phyloP scores from a whole-genome alignment of 495 filamentous ascomycete species.

The Penicillium atrosanguineum region DNA sequence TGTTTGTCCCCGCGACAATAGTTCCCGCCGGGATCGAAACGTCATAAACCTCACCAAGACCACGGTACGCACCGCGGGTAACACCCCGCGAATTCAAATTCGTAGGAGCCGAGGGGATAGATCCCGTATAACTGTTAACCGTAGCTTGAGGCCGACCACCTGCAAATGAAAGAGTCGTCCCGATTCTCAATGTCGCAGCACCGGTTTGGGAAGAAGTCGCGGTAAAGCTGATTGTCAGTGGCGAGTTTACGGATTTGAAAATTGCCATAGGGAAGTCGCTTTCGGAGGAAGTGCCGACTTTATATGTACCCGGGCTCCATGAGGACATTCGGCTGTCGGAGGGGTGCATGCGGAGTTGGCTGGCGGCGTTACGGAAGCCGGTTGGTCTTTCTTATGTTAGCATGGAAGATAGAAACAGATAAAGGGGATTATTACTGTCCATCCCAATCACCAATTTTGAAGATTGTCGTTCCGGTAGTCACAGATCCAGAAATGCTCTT shows the following conservation, averaged over 20 bases:
- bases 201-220: constrained; percentile 48
- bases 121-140: constrained; percentile 50
- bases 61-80: constrained; percentile 62
- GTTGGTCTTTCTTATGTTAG: constrained; percentile 41
- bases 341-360: constrained; percentile 66
- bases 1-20: constrained; percentile 58
- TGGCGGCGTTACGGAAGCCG: constrained; percentile 63
- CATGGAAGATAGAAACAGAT: background rate
- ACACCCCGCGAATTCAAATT: constrained; percentile 65
- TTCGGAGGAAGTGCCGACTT: constrained; percentile 50
- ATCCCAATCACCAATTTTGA: constrained; percentile 63
- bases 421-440: constrained; percentile 34
- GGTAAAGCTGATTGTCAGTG: constrained; percentile 60
- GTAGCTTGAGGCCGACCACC: constrained; percentile 39
- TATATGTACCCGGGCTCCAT: constrained; percentile 60
- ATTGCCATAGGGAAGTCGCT: constrained; percentile 61
- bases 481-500: constrained; percentile 52
- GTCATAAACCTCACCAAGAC: constrained; percentile 59
- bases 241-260: constrained; percentile 63
- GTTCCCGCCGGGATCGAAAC: constrained; percentile 53
- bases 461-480: constrained; percentile 49
- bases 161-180: constrained; percentile 61
- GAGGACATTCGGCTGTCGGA: constrained; percentile 58
- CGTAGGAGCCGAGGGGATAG: constrained; percentile 52
- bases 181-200: constrained; percentile 58